Percentiles rank a stretch among this genome's conserved stretches.
Evolutionary conservation across 2,329 filamentous ascomycete genomes (phyloP).

Genomic region (Alternaria incomplexa): DNA sequence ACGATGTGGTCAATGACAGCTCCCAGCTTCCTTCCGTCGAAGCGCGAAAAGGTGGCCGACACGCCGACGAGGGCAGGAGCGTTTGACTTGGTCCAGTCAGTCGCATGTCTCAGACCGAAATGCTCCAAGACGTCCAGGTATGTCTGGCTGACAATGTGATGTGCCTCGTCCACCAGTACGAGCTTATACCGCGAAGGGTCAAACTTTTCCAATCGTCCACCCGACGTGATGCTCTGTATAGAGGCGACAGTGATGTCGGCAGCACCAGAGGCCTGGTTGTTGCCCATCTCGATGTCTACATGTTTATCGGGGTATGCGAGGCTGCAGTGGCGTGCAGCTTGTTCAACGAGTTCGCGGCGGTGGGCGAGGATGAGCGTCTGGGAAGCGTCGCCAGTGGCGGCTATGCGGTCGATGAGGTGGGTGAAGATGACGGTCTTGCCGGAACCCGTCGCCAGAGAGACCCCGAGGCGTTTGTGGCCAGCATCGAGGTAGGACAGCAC

Average conservation of each 20-base stretch:
- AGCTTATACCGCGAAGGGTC: conserved; percentile 83
- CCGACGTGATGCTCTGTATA: conserved; percentile 80
- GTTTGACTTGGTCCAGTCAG: conserved; percentile 40
- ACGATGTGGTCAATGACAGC: conserved; percentile 93
- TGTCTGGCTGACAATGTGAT: conserved; percentile 87
- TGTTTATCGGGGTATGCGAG: conserved; percentile 78
- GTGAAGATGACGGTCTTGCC: conserved; percentile 98
- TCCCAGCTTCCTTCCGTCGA: conserved; percentile 83
- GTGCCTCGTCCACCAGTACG: conserved; percentile 91
- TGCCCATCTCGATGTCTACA: conserved; percentile 93
- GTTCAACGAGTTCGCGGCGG: conserved; percentile 89
- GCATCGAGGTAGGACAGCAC: conserved; percentile 71
- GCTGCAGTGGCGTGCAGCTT: conserved; percentile 85
- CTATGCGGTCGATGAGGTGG: conserved; percentile 82
- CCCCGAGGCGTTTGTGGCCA: conserved; percentile 79
- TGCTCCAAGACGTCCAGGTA: conserved; percentile 80
- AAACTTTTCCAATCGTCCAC: conserved; percentile 80
- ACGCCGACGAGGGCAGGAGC: conserved; percentile 77
- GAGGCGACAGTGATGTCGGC: conserved; percentile 96
- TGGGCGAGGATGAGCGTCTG: conserved; percentile 93
- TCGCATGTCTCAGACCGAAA: conserved; percentile 70
- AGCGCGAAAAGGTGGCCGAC: conserved; percentile 79
- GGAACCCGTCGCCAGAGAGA: conserved; percentile 86
- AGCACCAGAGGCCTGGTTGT: conserved; percentile 72
- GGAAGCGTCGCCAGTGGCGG: conserved; percentile 63